Conservation (phyloP, 148 eudicot genomes). For the Rhododendron kiyosumense region DNA sequence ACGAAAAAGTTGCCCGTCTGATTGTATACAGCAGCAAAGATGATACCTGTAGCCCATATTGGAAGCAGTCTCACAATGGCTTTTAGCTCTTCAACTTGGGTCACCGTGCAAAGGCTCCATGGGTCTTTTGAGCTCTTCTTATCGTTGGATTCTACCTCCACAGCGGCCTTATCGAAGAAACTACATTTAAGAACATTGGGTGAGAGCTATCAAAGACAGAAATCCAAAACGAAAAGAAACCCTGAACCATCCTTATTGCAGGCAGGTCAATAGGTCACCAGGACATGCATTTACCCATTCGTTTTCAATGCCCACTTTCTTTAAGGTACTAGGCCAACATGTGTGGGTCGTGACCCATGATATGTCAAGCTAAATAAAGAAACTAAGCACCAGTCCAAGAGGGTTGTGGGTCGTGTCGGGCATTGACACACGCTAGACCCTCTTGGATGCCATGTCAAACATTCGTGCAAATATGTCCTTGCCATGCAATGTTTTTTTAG, state of each 20-base stretch:
- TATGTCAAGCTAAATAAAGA: too few species aligned
- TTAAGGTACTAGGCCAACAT: too few species aligned
- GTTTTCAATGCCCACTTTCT: too few species aligned
- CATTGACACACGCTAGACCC: too few species aligned
- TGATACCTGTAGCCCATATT: constrained; percentile 61
- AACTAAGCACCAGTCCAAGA: too few species aligned
- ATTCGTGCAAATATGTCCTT: too few species aligned
- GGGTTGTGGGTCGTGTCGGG: too few species aligned
- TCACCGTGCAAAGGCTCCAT: constrained; percentile 56
- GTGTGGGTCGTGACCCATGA: too few species aligned
- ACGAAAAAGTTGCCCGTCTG: constrained; percentile 47
- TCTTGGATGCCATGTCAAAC: too few species aligned
- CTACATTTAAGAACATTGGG: constrained; percentile 19
- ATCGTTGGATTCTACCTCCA: constrained; percentile 12
- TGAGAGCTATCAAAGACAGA: neutral
- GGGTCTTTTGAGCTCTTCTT: constrained; percentile 14
- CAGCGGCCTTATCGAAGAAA: constrained; percentile 61
- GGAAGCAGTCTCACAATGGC: constrained; percentile 48
- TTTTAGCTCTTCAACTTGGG: constrained; percentile 64
- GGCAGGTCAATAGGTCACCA: too few species aligned
- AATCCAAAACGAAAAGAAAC: neutral
- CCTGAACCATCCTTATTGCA: neutral
- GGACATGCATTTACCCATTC: too few species aligned
- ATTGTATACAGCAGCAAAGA: constrained; percentile 52
- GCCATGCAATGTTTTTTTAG: too few species aligned